Percentiles rank a stretch among this genome's conserved stretches.
phyloP scores from a whole-genome alignment of 345 rosid species.

The Euphorbia peplus region DNA sequence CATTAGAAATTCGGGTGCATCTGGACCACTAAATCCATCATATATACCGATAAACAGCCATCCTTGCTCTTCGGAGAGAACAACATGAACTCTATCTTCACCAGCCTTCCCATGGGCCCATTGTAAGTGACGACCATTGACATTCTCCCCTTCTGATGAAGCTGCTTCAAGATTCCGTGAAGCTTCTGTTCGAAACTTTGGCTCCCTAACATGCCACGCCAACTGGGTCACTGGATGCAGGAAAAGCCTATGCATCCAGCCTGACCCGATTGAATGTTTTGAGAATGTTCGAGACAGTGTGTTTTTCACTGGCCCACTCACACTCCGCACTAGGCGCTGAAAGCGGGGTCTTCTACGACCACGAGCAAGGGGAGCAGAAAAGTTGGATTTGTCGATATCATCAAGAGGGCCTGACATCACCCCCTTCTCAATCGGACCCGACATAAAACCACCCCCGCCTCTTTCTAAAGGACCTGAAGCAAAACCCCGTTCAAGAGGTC shows the following conservation, averaged over 20 bases:
- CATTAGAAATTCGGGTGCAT: slow-evolving; percentile 95
- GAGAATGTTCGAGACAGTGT: slow-evolving; percentile 82
- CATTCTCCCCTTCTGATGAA: slow-evolving; percentile 52
- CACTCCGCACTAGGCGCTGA: slow-evolving; percentile 75
- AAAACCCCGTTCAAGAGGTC: slow-evolving; percentile 87
- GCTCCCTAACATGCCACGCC: slow-evolving; percentile 69
- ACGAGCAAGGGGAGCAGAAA: slow-evolving; percentile 87
- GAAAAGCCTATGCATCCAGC: slow-evolving; percentile 81
- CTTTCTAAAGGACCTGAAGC: slow-evolving; percentile 92
- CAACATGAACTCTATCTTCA: slow-evolving; percentile 95
- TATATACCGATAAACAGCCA: slow-evolving; percentile 97
- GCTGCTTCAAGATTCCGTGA: slow-evolving; percentile 54
- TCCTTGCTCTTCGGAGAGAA: slow-evolving; percentile 97
- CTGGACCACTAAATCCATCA: slow-evolving; percentile 99
- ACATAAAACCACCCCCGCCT: slow-evolving; percentile 82
- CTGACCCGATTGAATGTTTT: slow-evolving; percentile 56
- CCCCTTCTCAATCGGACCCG: slow-evolving; percentile 91
- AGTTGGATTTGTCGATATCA: slow-evolving; percentile 68
- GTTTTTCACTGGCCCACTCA: slow-evolving; percentile 85
- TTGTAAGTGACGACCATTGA: slow-evolving; percentile 66
- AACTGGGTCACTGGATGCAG: slow-evolving; percentile 63
- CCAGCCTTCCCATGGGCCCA: slow-evolving; percentile 99
- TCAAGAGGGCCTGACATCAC: slow-evolving; percentile 98
- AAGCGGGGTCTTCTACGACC: slow-evolving; percentile 62
- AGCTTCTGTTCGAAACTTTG: slow-evolving; percentile 59